phyloP scores from a whole-genome alignment of 768 basidiomycete genomes.

The Cystobasidiopsis lactophilus region DNA sequence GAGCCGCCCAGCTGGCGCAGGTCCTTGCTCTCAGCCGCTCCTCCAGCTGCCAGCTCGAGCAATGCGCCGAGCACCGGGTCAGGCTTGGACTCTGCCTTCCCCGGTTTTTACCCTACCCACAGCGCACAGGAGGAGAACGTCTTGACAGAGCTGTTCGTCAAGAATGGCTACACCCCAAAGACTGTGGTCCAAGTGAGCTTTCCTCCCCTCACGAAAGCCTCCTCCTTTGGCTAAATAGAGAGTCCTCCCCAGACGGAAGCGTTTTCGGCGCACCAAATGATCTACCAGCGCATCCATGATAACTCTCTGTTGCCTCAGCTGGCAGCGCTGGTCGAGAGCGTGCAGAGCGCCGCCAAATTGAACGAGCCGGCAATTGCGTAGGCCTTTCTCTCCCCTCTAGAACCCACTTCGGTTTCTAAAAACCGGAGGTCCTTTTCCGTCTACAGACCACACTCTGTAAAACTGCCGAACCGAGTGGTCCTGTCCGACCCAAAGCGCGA shows the following conservation, averaged over 20 bases:
- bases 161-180: conserved; percentile 14
- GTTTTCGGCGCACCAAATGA: conserved; percentile 19
- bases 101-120: conserved; percentile 18
- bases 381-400: background rate
- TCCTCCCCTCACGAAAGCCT: conserved; percentile 17
- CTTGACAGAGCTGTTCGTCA: conserved; percentile 17
- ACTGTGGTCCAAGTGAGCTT: conserved; percentile 1
- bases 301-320: conserved; percentile 11
- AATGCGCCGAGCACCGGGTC: too few species aligned
- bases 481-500: conserved; percentile 19
- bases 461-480: conserved; percentile 16
- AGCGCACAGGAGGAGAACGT: conserved; percentile 20
- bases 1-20: background rate
- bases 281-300: conserved; percentile 15
- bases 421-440: background rate
- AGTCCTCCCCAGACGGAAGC: conserved; percentile 17
- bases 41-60: too few species aligned
- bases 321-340: conserved; percentile 10
- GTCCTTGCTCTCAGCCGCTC: too few species aligned
- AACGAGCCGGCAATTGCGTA: background rate
- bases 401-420: background rate
- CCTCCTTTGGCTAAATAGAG: conserved; percentile 18
- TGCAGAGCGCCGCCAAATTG: conserved; percentile 5
- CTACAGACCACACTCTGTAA: conserved; percentile 16
- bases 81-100: conserved; percentile 1